Evolutionary conservation across 768 basidiomycete genomes (phyloP), one percentile per base, ranked within the genome.

Genomic region (Tephrocybe rancida): DNA sequence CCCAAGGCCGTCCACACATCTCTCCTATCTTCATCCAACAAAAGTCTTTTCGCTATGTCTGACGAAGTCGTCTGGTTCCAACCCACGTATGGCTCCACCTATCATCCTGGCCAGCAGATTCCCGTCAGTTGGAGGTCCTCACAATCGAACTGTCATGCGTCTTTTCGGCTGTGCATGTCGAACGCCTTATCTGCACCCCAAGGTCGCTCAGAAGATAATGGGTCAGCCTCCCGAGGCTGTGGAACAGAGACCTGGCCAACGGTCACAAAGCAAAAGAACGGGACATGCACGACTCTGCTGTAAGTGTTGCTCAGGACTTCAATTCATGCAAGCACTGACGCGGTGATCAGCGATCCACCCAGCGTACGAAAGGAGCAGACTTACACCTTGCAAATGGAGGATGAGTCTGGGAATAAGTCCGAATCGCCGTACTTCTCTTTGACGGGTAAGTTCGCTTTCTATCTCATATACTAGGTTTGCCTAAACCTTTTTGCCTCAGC

Each of bases 371-470:
- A 21, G 42, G 46, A 52, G 8, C 45, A 52, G n/a, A 57, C 48
- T n/a, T 57, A 47, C 22, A 32, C 44, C 2, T 27, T 62, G 37
- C 53, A 26, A 25, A 59, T 62, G 54, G 42, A 63, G 42, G 68
- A 67, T 44, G 61, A 68, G 44, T 66, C 60, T 46, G 68, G 62
- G 2, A 50, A 46, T 4, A 50, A 42, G 13, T 63, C 53, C 27
- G 53, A 49, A 30, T 71, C 70, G 1, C 64, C 69, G 2, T 37
- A 43, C 26, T 72, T 73, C 44, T 50, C 56, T 25, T 46, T 72
- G 9, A 41, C 44, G 56, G 45, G 70, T 71, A 51, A 60, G 70
- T 52, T 48, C 25, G 4, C 19, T 34, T 30, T 21, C 41, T 38
- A 24, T 1, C 8, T 13, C 16, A 25, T 21, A 29, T 35, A 29